Evolutionary conservation across 495 filamentous ascomycete genomes (phyloP).

Genomic region (Aspergillus biplanus): DNA sequence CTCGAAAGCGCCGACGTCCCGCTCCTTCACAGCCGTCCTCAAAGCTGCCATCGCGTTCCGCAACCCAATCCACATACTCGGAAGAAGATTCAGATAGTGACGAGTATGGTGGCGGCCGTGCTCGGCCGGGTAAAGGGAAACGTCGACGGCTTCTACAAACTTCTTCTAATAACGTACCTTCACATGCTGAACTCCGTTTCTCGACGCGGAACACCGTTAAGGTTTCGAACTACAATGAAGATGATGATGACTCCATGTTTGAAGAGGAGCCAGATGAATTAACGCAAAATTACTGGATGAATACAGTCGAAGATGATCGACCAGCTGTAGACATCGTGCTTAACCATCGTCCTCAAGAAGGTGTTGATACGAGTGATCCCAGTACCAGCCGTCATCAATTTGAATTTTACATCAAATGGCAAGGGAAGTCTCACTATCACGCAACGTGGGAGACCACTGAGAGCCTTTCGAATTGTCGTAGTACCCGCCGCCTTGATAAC

Average conservation of each 20-base stretch:
- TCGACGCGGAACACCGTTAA: slow-evolving; percentile 85
- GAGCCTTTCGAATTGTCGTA: slow-evolving; percentile 66
- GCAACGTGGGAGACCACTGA: slow-evolving; percentile 89
- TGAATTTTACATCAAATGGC: slow-evolving; percentile 97
- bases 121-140: slow-evolving; percentile 70
- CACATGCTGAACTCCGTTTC: slow-evolving; percentile 80
- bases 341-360: slow-evolving; percentile 79
- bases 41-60: slow-evolving; percentile 49
- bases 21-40: slow-evolving; percentile 44
- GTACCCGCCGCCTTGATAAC: slow-evolving; percentile 87
- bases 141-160: slow-evolving; percentile 65
- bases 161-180: slow-evolving; percentile 59
- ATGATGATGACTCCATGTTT: slow-evolving; percentile 74
- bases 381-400: slow-evolving; percentile 76
- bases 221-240: slow-evolving; percentile 86
- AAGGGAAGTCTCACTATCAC: slow-evolving; percentile 91
- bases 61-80: slow-evolving; percentile 45
- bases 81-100: slow-evolving; percentile 55
- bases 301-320: slow-evolving; percentile 67
- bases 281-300: slow-evolving; percentile 66
- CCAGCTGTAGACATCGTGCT: slow-evolving; percentile 89
- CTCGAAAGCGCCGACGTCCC: slow-evolving; percentile 48
- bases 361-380: slow-evolving; percentile 56
- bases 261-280: slow-evolving; percentile 65
- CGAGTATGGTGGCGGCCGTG: slow-evolving; percentile 74